phyloP scores from a whole-genome alignment of 2,329 filamentous ascomycete genomes.

The Helicocarpus griseus region DNA sequence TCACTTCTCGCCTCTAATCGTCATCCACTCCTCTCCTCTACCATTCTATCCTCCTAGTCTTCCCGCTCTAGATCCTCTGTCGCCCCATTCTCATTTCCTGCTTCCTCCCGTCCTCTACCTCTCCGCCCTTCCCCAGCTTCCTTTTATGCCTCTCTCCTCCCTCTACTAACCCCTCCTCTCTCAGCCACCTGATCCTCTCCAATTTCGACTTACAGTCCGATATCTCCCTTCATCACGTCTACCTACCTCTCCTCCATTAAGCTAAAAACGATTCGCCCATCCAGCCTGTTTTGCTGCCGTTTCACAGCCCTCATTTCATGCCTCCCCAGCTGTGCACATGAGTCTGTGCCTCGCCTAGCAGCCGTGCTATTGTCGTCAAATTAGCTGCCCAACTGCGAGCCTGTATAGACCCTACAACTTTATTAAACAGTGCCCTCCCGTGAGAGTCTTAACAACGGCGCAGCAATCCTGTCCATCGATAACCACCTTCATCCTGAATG shows the following conservation, averaged over 20 bases:
- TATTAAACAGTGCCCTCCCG: no score
- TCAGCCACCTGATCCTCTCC: slow-evolving; percentile 4
- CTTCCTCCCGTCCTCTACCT: background rate
- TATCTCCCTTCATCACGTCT: background rate
- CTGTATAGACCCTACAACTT: background rate
- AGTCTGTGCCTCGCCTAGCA: background rate
- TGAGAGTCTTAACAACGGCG: background rate
- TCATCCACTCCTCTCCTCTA: no score
- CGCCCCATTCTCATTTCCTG: background rate
- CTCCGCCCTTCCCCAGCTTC: background rate
- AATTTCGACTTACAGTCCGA: background rate
- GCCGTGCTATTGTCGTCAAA: background rate
- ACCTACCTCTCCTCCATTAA: background rate
- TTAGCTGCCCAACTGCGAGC: background rate
- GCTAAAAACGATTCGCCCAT: background rate
- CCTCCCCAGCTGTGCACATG: background rate
- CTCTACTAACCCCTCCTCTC: slow-evolving; percentile 10
- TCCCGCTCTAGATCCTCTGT: background rate
- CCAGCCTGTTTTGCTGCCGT: background rate
- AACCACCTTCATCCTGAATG: background rate
- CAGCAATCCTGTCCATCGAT: background rate
- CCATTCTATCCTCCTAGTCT: no score
- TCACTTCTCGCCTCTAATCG: no score
- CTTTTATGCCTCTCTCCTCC: slow-evolving; percentile 1
- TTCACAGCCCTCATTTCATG: background rate